Percentiles rank a stretch among this genome's conserved stretches.
phyloP scores from a whole-genome alignment of 164 flowering plant genomes.

The Saururus chinensis region DNA sequence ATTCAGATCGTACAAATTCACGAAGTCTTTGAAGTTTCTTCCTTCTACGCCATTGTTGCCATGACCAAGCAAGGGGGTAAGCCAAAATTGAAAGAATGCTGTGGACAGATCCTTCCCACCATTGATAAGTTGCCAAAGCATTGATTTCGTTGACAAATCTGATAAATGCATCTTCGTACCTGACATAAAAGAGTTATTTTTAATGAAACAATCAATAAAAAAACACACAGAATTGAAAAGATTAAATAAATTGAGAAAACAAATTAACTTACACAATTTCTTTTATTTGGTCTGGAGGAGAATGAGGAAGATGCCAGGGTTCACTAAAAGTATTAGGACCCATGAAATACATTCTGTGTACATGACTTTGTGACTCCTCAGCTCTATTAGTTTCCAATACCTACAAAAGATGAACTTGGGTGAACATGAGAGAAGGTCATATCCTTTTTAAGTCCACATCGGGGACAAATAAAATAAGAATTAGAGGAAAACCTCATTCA shows the following conservation, averaged over 20 bases:
- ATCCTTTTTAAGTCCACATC: not conserved
- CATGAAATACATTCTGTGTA: constrained; percentile 85
- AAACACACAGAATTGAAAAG: not conserved
- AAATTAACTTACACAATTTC: constrained; percentile 74
- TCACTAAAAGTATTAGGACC: constrained; percentile 88
- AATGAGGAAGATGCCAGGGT: constrained; percentile 91
- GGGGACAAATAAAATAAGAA: constrained; percentile 1
- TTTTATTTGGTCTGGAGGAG: constrained; percentile 78
- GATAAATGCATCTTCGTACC: constrained; percentile 92
- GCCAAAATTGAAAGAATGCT: constrained; percentile 61
- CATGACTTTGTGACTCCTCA: constrained; percentile 85
- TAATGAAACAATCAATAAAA: not conserved
- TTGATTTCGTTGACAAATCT: constrained; percentile 90
- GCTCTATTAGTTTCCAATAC: constrained; percentile 82
- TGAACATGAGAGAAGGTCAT: not conserved
- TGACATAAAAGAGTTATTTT: constrained; percentile 16
- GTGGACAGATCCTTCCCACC: constrained; percentile 95
- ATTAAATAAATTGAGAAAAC: not conserved
- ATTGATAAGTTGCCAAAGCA: constrained; percentile 75
- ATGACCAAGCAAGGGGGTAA: constrained; percentile 91
- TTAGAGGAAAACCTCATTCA: constrained; percentile 60
- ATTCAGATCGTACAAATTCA: constrained; percentile 94
- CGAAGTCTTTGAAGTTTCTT: constrained; percentile 69
- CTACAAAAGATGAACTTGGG: constrained; percentile 18
- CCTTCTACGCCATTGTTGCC: constrained; percentile 79